Evolutionary conservation across 208 protist species (phyloP).

Genomic region (Blechomonas ayalai): DNA sequence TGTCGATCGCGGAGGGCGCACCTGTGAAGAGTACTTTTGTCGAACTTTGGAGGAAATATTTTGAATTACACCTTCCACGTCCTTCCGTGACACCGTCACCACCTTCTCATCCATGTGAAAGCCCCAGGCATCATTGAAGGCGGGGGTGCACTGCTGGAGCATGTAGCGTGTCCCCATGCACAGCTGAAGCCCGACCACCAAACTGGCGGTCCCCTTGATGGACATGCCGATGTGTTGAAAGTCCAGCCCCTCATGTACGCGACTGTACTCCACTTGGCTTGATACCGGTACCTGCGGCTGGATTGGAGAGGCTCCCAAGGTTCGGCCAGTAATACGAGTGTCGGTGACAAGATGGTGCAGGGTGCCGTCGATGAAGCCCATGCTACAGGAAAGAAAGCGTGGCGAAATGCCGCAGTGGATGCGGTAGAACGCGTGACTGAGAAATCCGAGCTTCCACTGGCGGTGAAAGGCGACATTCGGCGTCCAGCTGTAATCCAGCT

Average conservation of each 20-base stretch:
- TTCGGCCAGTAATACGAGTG: constrained; percentile 15
- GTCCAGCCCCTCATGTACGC: constrained; percentile 35
- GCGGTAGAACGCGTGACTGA: constrained; percentile 44
- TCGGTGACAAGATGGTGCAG: constrained; percentile 54
- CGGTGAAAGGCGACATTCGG: constrained; percentile 58
- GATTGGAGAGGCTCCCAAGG: constrained; percentile 7
- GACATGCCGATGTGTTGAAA: constrained; percentile 66
- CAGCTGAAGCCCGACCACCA: constrained; percentile 63
- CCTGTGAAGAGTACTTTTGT: background rate
- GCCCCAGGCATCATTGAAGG: constrained; percentile 60
- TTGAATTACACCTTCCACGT: constrained; percentile 9
- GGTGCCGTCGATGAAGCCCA: constrained; percentile 75
- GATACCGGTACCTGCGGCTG: constrained; percentile 29
- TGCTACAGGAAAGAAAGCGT: constrained; percentile 38
- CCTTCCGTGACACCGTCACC: constrained; percentile 9
- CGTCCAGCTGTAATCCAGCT: constrained; percentile 76
- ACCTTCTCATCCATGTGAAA: constrained; percentile 67
- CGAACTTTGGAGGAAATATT: constrained; percentile 12
- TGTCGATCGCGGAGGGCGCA: background rate
- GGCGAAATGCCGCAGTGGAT: constrained; percentile 55
- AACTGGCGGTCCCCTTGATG: constrained; percentile 49
- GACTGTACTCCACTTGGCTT: constrained; percentile 50
- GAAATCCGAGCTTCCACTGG: constrained; percentile 64
- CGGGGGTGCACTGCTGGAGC: constrained; percentile 44
- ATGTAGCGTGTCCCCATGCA: constrained; percentile 83